Conservation (phyloP, 169 alveolate species). For the Plasmodium cynomolgi region DNA sequence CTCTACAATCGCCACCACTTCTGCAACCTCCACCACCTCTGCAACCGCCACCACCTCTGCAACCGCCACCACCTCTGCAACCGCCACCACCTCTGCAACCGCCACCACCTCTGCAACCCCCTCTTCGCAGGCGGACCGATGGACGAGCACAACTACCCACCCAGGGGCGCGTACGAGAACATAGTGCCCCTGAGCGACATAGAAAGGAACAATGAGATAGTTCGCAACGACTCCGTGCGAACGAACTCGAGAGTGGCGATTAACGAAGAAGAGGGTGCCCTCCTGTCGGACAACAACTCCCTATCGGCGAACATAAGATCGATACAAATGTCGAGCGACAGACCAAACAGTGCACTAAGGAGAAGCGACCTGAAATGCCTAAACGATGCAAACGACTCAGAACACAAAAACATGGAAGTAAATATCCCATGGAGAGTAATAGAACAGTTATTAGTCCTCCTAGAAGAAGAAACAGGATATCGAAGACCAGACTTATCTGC, state of each 20-base stretch:
- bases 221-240: constrained; percentile 16
- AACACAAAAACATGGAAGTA: constrained; percentile 53
- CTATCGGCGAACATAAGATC: constrained; percentile 29
- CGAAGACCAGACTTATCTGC: constrained; percentile 59
- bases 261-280: constrained; percentile 7
- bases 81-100: neutral
- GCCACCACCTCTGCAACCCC: neutral
- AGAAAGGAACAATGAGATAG: constrained; percentile 40
- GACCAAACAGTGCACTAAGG: constrained; percentile 39
- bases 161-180: constrained; percentile 12
- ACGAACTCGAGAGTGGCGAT: constrained; percentile 15
- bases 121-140: constrained; percentile 14
- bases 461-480: constrained; percentile 75
- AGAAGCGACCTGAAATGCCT: constrained; percentile 49
- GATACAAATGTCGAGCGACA: constrained; percentile 56
- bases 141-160: neutral
- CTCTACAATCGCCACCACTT: neutral
- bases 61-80: neutral
- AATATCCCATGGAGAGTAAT: constrained; percentile 74
- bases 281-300: constrained; percentile 19
- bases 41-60: neutral
- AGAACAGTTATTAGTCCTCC: constrained; percentile 39
- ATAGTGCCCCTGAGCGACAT: constrained; percentile 35
- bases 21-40: neutral
- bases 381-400: constrained; percentile 41